Base-by-base conservation (phyloP, 345 rosid genomes). In the Rhodamnia rubescens region DNA sequence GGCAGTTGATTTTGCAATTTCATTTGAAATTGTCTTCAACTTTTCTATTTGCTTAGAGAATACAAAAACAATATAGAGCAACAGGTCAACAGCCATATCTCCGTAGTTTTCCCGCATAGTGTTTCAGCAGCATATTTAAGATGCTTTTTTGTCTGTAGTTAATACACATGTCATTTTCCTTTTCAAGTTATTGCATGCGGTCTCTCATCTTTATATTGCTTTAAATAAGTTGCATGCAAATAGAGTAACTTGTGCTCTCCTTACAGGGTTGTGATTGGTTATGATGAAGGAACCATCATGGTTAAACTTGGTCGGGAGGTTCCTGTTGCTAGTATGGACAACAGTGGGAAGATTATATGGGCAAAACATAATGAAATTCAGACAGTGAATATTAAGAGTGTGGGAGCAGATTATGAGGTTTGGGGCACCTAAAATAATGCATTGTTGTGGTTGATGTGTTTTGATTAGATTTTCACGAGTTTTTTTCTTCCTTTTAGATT, bases 211-310 rank as follows among this genome's bases (percentile, higher is more conserved):
- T 69, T 69, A 36, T 69, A 56, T 56, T 24, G n/a, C 59, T 56
- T 56, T 56, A 11, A 36, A 36, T 8, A 69, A 69, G 47, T 69
- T 69, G 80, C 26, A 0, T 69, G 22, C 47, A 69, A 69, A 69
- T 69, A 20, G 80, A 42, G 80, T 69, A 36, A 69, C 80, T 36
- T 36, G 47, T 32, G 80, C 47, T 36, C 47, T 32, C 74, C 85
- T 82, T 91, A 89, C 94, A 98, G 99, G 88, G 91, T 98, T 89
- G 99, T 95, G 86, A 95, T 98, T 85, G 99, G 99, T 78, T 98
- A 98, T 90, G 99, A 98, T 87, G 99, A 98, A 91, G 99, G 99
- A 92, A 96, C 98, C 87, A 98, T 98, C 85, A 98, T 98, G 99
- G 98, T 98, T 85, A 98, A 98, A 94, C 93, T 98, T 74, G 99